These are phyloP conservation scores for Suillus luteus DNA, from an alignment of 768 basidiomycete genomes.

Conservation along the genomic window DNA sequence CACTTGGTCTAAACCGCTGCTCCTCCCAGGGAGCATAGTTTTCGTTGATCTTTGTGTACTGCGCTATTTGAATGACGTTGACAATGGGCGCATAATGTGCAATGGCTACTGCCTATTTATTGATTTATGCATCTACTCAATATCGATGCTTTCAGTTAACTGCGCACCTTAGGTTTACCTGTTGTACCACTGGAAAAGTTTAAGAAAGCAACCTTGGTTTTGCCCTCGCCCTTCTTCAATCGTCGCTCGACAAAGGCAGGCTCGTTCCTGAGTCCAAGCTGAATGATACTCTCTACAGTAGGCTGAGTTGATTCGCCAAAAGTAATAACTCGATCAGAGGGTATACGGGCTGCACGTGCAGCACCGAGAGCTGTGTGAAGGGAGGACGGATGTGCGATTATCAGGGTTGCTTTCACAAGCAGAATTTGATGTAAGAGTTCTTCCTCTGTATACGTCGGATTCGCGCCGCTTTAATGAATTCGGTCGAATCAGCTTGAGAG, in stretches of 20 bases:
- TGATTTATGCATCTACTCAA: neutral
- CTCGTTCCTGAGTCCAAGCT: constrained; percentile 37
- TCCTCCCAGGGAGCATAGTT: constrained; percentile 41
- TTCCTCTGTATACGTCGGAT: constrained; percentile 37
- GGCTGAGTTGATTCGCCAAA: constrained; percentile 23
- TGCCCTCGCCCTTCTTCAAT: constrained; percentile 59
- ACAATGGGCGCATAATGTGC: constrained; percentile 66
- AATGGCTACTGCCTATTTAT: constrained; percentile 61
- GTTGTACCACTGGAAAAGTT: constrained; percentile 79
- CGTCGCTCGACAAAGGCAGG: constrained; percentile 47
- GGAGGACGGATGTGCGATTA: constrained; percentile 35
- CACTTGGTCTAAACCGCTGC: constrained; percentile 52
- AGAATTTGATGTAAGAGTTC: constrained; percentile 37
- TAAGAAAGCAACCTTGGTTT: constrained; percentile 64
- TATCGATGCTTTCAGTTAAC: neutral
- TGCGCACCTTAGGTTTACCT: constrained; percentile 42
- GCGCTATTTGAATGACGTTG: constrained; percentile 60
- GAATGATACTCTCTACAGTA: constrained; percentile 53
- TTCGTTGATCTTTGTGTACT: constrained; percentile 46
- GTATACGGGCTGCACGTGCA: constrained; percentile 29
- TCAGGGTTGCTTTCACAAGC: constrained; percentile 27
- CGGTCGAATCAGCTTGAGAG: neutral
- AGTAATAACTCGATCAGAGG: constrained; percentile 31
- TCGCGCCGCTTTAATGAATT: constrained; percentile 29
- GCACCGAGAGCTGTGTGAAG: constrained; percentile 33